Evolutionary conservation across 208 protist genomes (phyloP), one percentile per base, ranked within the genome.

Genomic region (Strigomonas culicis): DNA sequence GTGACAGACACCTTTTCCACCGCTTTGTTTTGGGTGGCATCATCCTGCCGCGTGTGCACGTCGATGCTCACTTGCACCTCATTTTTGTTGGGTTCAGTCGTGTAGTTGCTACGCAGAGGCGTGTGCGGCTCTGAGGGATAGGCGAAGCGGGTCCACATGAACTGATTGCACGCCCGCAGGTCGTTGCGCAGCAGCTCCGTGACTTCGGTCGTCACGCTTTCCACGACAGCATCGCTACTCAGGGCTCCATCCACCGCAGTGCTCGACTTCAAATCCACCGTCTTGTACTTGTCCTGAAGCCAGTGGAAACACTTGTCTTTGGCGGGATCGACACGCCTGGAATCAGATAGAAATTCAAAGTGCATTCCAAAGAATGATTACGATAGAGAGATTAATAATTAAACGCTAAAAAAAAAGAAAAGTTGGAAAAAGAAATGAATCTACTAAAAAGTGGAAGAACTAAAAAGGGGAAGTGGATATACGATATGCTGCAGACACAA

Each of bases 291-390:
- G 15, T 21, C 31, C 51, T 66, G 52, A 24, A 88, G 64, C 82
- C 82, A 88, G 2, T 56, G n/a, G 11, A 84, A 63, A 46, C 82
- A 88, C 21, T 68, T 74, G 58, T 88, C 82, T 2, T 63, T 59
- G 8, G 27, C n/a, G 47, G 24, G 66, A 46, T 73, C 49, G 1
- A 77, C 64, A 27, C 7, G 25, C 8, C 25, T 52, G 47, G 47
- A 30, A 8, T 52, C 47, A 4, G 47, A 52, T 13, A 19, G n/a
- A 30, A 52, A 52, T 13, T 52, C 47, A 8, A 52, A 4, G 6
- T 28, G n/a, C 47, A 52, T 52, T 22, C n/a, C 7, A 28, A 52
- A 47, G n/a, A 63, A 64, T 7, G 41, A 4, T 24, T 50, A 11
- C 43, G 34, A 59, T 31, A 30, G n/a, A 30, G 10, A 2, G 21